These are phyloP conservation scores for Limnomonas spitsbergensis DNA, from an alignment of 139 green algal species.

Conservation along the genomic window DNA sequence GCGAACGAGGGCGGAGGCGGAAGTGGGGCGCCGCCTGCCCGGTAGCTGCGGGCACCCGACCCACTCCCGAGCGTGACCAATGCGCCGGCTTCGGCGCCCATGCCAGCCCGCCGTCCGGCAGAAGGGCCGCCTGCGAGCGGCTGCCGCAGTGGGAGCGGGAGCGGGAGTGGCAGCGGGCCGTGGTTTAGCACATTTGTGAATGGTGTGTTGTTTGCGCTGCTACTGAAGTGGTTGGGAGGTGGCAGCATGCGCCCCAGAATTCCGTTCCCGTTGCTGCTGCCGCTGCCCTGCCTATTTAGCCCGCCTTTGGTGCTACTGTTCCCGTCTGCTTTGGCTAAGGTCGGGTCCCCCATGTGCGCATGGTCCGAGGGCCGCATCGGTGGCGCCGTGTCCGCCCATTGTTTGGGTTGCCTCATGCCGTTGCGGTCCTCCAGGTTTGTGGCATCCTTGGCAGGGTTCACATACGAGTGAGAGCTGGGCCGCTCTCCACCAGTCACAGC, in stretches of 20 bases:
- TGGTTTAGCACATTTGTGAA: too few species aligned
- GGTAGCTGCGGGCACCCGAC: neutral
- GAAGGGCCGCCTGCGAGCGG: neutral
- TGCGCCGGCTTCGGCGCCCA: too few species aligned
- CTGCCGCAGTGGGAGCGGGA: neutral
- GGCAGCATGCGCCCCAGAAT: neutral
- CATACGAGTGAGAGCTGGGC: neutral
- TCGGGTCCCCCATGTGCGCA: neutral
- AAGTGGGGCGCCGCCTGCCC: too few species aligned
- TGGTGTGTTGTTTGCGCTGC: neutral
- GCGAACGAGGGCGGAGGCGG: neutral
- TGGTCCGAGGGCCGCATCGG: slow-evolving; percentile 11
- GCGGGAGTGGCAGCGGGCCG: neutral
- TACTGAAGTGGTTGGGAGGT: neutral
- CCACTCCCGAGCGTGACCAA: neutral
- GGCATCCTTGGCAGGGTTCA: neutral
- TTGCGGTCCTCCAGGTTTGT: slow-evolving; percentile 25
- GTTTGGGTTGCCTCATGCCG: slow-evolving; percentile 27
- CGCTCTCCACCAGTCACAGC: neutral
- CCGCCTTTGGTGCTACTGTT: neutral
- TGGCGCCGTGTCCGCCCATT: slow-evolving; percentile 32
- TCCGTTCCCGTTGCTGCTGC: neutral
- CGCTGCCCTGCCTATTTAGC: neutral
- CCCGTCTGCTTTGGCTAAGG: neutral
- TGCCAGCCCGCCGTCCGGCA: neutral